Percentiles rank a stretch among this genome's conserved stretches.
phyloP scores from a whole-genome alignment of 768 basidiomycete genomes.

The Kockovaella imperatae region DNA sequence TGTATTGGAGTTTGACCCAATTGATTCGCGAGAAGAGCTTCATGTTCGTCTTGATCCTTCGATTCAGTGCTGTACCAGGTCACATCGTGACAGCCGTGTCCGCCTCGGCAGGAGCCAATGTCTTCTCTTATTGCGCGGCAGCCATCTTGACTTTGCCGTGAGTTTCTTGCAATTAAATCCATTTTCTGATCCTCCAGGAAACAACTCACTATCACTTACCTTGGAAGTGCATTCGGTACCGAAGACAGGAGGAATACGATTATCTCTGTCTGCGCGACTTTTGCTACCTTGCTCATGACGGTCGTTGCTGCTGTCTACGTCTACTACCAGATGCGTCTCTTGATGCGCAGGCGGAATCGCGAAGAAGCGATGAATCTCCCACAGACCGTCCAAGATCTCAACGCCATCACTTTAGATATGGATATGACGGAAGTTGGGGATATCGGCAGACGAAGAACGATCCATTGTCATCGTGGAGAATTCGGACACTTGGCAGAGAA shows the following conservation, averaged over 20 bases:
- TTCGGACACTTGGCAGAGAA: too few species aligned
- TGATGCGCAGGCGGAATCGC: conserved; percentile 17
- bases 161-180: conserved; percentile 2
- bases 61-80: conserved; percentile 41
- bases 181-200: conserved; percentile 16
- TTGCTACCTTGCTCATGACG: conserved; percentile 34
- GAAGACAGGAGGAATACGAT: conserved; percentile 31
- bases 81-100: conserved; percentile 42
- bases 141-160: conserved; percentile 37
- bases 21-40: conserved; percentile 42
- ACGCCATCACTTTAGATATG: too few species aligned
- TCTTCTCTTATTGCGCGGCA: conserved; percentile 35
- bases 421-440: too few species aligned
- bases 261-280: conserved; percentile 27
- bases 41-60: conserved; percentile 39
- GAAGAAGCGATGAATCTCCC: conserved; percentile 14
- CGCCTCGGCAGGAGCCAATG: conserved; percentile 38
- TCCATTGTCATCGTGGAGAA: too few species aligned
- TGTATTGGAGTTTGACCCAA: conserved; percentile 37
- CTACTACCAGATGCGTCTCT: conserved; percentile 42
- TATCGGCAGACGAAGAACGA: too few species aligned
- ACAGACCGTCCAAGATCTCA: not conserved
- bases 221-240: conserved; percentile 35
- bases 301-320: conserved; percentile 40
- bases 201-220: conserved; percentile 40